phyloP scores from a whole-genome alignment of 306 rosid species.

The Ormosia semicastrata region DNA sequence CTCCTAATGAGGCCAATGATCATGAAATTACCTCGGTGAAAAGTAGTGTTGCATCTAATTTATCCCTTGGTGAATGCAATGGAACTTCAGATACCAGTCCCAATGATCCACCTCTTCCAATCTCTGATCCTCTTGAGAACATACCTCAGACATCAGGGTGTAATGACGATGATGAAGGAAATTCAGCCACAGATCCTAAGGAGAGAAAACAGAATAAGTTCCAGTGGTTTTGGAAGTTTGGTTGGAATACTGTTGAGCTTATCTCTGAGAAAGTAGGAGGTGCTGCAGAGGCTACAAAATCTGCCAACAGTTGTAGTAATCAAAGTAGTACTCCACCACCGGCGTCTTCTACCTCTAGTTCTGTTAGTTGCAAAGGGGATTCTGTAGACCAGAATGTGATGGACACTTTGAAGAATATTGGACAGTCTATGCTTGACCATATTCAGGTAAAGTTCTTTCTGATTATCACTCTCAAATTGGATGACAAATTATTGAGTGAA shows the following conservation, averaged over 20 bases:
- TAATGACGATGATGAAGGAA: slow-evolving; percentile 33
- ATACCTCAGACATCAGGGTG: slow-evolving; percentile 40
- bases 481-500: neutral
- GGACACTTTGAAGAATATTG: slow-evolving; percentile 82
- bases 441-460: slow-evolving; percentile 66
- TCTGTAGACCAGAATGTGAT: slow-evolving; percentile 71
- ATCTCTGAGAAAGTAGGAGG: slow-evolving; percentile 55
- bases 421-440: slow-evolving; percentile 93
- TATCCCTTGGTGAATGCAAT: slow-evolving; percentile 54
- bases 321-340: slow-evolving; percentile 30
- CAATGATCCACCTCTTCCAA: slow-evolving; percentile 41
- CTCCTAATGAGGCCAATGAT: slow-evolving; percentile 58
- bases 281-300: slow-evolving; percentile 41
- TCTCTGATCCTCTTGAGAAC: slow-evolving; percentile 45
- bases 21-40: slow-evolving; percentile 56
- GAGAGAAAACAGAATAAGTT: slow-evolving; percentile 74
- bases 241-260: slow-evolving; percentile 56
- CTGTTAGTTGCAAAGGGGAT: slow-evolving; percentile 55
- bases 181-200: slow-evolving; percentile 39
- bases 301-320: slow-evolving; percentile 33
- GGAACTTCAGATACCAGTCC: slow-evolving; percentile 32
- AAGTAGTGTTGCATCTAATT: slow-evolving; percentile 76
- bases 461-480: neutral
- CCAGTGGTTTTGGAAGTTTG: slow-evolving; percentile 83
- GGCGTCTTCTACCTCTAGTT: slow-evolving; percentile 34